phyloP scores from a whole-genome alignment of 805 yeast genomes.

The Saccharomycopsis sp. region DNA sequence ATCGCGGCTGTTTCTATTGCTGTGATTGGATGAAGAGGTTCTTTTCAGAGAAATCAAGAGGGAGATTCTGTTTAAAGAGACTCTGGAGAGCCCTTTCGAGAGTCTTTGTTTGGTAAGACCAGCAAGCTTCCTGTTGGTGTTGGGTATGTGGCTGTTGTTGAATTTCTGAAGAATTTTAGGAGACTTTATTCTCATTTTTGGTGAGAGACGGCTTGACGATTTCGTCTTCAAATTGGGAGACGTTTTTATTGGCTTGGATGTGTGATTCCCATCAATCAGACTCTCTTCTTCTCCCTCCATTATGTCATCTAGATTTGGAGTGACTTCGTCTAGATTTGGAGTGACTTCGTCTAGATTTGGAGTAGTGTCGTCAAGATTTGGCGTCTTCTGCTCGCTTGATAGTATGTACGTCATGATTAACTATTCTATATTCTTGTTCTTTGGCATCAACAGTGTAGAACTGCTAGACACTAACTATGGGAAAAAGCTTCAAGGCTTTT shows the following conservation, averaged over 20 bases:
- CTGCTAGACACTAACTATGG: too few relatives aligned
- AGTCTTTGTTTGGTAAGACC: background rate
- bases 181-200: background rate
- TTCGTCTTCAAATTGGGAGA: background rate
- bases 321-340: too few relatives aligned
- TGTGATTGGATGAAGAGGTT: background rate
- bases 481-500: too few relatives aligned
- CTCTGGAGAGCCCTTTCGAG: constrained; percentile 6
- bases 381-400: constrained; percentile 1
- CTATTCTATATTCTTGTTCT: too few relatives aligned
- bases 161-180: background rate
- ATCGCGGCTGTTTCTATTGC: background rate
- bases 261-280: background rate
- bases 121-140: background rate
- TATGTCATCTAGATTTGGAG: background rate
- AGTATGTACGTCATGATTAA: background rate
- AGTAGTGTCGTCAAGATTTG: background rate
- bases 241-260: background rate
- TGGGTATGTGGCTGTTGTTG: background rate
- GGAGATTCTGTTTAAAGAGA: constrained; percentile 8
- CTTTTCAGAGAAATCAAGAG: constrained; percentile 4
- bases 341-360: too few relatives aligned
- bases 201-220: background rate
- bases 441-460: too few relatives aligned
- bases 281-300: background rate